Percentiles rank a stretch among this genome's conserved stretches.
phyloP scores from a whole-genome alignment of 192 early-diverging fungal genomes.

The Coemansia sp. region DNA sequence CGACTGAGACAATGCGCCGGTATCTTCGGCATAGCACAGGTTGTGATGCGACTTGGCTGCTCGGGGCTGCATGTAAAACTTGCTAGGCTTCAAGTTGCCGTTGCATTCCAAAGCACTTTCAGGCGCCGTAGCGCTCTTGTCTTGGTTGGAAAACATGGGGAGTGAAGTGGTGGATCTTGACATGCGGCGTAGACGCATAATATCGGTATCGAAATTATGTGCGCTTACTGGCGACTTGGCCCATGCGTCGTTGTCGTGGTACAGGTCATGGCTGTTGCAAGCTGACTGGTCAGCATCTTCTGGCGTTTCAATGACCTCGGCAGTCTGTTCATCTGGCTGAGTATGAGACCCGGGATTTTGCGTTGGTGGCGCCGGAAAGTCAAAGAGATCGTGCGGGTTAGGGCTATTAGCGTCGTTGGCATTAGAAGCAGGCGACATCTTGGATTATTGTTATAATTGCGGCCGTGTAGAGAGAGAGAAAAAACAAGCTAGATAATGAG shows the following conservation, averaged over 20 bases:
- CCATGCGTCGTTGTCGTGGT: neutral
- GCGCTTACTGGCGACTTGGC: neutral
- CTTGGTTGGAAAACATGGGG: conserved; percentile 15
- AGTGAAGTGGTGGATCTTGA: conserved; percentile 45
- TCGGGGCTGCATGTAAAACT: conserved; percentile 2
- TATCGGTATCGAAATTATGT: neutral
- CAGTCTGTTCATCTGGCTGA: neutral
- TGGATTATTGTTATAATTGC: neutral
- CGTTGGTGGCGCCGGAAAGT: conserved; percentile 35
- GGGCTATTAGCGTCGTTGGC: too few species aligned
- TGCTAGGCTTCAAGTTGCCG: neutral
- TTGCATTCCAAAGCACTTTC: neutral
- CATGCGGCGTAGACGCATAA: conserved; percentile 12
- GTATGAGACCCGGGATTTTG: neutral
- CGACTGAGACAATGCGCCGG: conserved; percentile 23
- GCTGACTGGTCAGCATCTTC: neutral
- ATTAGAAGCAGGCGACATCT: too few species aligned
- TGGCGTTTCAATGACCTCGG: neutral
- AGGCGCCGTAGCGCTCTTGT: neutral
- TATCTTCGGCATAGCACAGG: conserved; percentile 15
- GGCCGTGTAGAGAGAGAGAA: neutral
- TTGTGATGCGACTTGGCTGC: conserved; percentile 44
- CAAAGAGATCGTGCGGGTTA: conserved; percentile 15
- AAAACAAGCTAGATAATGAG: neutral
- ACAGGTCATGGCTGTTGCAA: too few species aligned